Base-by-base conservation (phyloP, 495 filamentous ascomycete species). In the Ascodesmis nigricans region DNA sequence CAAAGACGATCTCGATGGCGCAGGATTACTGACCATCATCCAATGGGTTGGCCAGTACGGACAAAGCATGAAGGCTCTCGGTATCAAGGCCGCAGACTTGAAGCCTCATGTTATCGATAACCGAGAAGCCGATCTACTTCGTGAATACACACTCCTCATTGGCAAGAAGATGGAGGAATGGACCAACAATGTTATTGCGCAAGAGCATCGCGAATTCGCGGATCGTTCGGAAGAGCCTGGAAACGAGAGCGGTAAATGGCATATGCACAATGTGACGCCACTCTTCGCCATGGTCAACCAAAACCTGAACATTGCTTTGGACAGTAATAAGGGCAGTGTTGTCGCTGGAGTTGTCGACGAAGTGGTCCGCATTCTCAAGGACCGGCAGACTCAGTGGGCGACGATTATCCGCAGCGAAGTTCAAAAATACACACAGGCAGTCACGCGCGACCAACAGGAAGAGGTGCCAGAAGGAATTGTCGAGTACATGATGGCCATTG, bases 271-370 rank as follows among this genome's bases (percentile, higher is more conserved):
- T 17, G 49, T 50, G 11, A 39, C 48, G 8, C 75, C 69, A 36
- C 76, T 95, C 72, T 99, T 90, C 80, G 73, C 78, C 27, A 95
- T 99, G 87, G 62, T 99, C 30, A 69, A 78, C 31, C 83, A 95
- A 50, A 82, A 99, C 51, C 62, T 90, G 23, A 62, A 71, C 29
- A 79, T 77, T 3, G 78, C 87, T 4, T 69, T 67, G 6, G 71
- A 76, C 42, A 87, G 78, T 10, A 67, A 78, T 36, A 74, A 83
- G 11, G 62, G 67, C 5, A 87, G 93, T 45, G 76, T 99, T 0
- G 73, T 77, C 5, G 81, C 92, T 54, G 87, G 87, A 29, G 80
- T 93, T 22, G 70, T 92, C 22, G 84, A 93, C 47, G 75, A 80
- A 42, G 93, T 91, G 73, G 77, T 92, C 56, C 67, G 77, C 28